Evolutionary conservation across 2,329 filamentous ascomycete genomes (phyloP).

Genomic region (Fusarium goolgardi): DNA sequence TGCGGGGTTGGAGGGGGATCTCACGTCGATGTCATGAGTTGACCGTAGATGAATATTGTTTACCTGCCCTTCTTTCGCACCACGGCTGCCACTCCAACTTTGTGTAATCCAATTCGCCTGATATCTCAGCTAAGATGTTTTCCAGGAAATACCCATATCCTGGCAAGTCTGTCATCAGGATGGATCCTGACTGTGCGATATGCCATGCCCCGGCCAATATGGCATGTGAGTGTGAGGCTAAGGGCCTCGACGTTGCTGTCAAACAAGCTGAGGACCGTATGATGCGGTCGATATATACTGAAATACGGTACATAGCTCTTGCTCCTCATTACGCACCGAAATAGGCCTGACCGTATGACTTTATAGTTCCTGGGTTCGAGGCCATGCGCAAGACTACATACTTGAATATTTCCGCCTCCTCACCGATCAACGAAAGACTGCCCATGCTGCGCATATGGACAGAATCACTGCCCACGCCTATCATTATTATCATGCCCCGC

Average conservation of each 20-base stretch:
- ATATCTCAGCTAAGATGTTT: constrained; percentile 62
- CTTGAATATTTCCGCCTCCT: constrained; percentile 72
- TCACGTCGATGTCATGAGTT: constrained; percentile 45
- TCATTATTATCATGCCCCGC: constrained; percentile 67
- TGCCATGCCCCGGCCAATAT: constrained; percentile 69
- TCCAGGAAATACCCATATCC: constrained; percentile 58
- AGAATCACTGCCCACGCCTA: constrained; percentile 66
- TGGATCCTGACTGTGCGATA: constrained; percentile 77
- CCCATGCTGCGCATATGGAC: constrained; percentile 67
- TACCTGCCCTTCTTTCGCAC: constrained; percentile 27
- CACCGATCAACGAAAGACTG: constrained; percentile 69
- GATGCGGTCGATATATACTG: constrained; percentile 71
- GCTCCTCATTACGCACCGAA: not conserved
- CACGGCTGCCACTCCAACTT: constrained; percentile 23
- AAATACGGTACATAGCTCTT: constrained; percentile 67
- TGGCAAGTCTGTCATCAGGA: constrained; percentile 66
- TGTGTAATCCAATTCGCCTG: constrained; percentile 36
- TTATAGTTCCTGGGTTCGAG: constrained; percentile 70
- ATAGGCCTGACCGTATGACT: constrained; percentile 28
- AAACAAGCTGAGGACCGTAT: constrained; percentile 72
- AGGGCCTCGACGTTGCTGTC: constrained; percentile 71
- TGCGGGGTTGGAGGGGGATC: constrained; percentile 47
- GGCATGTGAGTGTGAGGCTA: constrained; percentile 74
- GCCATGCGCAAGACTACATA: constrained; percentile 75
- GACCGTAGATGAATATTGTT: constrained; percentile 42